phyloP scores from a whole-genome alignment of 768 basidiomycete genomes.

The Fomitopsis pulvina region DNA sequence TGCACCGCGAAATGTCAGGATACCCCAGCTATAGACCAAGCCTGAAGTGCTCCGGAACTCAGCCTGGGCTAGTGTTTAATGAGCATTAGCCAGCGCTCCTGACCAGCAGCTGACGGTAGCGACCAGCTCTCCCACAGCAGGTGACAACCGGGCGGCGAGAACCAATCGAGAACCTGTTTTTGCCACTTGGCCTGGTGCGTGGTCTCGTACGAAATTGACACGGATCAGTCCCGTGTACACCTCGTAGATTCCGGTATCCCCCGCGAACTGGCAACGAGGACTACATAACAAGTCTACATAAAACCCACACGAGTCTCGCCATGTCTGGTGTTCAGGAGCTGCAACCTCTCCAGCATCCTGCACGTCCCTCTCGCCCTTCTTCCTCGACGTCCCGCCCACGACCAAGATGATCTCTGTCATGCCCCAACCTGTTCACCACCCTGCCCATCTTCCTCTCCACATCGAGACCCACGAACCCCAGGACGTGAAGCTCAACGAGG shows the following conservation, averaged over 20 bases:
- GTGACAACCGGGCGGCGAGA: constrained; percentile 2
- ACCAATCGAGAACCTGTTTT: neutral
- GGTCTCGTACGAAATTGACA: too few relatives aligned
- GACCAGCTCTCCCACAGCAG: neutral
- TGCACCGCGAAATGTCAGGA: too few relatives aligned
- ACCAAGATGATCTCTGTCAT: constrained; percentile 26
- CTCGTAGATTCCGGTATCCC: constrained; percentile 18
- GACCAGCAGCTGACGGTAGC: neutral
- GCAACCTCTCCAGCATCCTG: constrained; percentile 1
- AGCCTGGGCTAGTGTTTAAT: neutral
- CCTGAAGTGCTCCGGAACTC: neutral
- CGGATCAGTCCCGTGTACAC: constrained; percentile 17
- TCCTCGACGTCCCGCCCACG: constrained; percentile 3
- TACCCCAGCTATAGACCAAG: too few relatives aligned
- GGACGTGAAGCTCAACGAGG: constrained; percentile 32
- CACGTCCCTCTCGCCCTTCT: constrained; percentile 3
- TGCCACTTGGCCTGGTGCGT: neutral
- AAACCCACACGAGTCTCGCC: constrained; percentile 9
- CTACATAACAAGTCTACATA: constrained; percentile 15
- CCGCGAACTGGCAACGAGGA: constrained; percentile 25
- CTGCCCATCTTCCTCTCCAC: constrained; percentile 19
- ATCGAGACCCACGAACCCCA: constrained; percentile 16
- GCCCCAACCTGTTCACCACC: constrained; percentile 18
- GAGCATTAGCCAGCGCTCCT: neutral
- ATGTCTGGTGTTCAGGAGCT: constrained; percentile 4